Conservation (phyloP, 148 eudicot species). For the Mesembryanthemum crystallinum region DNA sequence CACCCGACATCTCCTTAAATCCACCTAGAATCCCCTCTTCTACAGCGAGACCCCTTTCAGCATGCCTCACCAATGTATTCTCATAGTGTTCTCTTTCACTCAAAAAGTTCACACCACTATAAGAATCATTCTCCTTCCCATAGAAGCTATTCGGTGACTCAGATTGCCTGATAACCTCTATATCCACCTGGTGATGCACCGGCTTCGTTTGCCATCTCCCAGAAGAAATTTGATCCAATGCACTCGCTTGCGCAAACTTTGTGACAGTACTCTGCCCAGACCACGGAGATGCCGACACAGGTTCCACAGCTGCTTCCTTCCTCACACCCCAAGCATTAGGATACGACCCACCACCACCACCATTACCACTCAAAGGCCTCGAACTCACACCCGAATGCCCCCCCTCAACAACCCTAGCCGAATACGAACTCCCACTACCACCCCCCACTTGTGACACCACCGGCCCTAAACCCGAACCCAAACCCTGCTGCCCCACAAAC, state of each 20-base stretch:
- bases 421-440: slow-evolving; percentile 38
- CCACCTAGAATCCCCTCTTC: slow-evolving; percentile 42
- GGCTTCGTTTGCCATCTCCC: slow-evolving; percentile 88
- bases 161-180: slow-evolving; percentile 49
- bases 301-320: slow-evolving; percentile 52
- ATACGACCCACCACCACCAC: slow-evolving; percentile 38
- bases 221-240: slow-evolving; percentile 84
- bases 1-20: slow-evolving; percentile 37
- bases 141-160: slow-evolving; percentile 38
- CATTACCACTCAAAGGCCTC: slow-evolving; percentile 24
- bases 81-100: slow-evolving; percentile 40
- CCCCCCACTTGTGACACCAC: slow-evolving; percentile 28
- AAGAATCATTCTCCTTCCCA: slow-evolving; percentile 31
- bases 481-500: slow-evolving; percentile 30
- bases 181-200: slow-evolving; percentile 47
- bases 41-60: slow-evolving; percentile 41
- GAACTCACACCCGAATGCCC: slow-evolving; percentile 29
- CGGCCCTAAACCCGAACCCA: slow-evolving; percentile 22
- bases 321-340: slow-evolving; percentile 78
- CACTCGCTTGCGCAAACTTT: slow-evolving; percentile 90
- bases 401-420: slow-evolving; percentile 49
- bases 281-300: slow-evolving; percentile 32
- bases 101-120: slow-evolving; percentile 24
- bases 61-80: slow-evolving; percentile 39
- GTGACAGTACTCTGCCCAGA: slow-evolving; percentile 54